Evolutionary conservation across 1,284 basidiomycete genomes (phyloP).

Genomic region (Rhodofomes roseus): DNA sequence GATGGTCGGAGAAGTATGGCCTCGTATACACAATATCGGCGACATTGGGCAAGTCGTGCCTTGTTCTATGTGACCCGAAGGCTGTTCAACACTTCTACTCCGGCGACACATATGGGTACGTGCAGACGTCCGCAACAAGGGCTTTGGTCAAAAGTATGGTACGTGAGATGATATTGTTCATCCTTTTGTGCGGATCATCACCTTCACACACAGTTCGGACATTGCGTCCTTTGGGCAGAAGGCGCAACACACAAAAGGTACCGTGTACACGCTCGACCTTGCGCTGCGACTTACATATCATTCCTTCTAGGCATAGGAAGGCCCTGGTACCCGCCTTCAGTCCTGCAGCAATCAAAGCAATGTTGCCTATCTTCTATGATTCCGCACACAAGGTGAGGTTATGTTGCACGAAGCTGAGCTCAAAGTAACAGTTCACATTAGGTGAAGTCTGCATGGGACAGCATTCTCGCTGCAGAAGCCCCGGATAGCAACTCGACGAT

Average conservation of each 20-base stretch:
- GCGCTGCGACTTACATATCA: conserved; percentile 29
- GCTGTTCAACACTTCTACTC: conserved; percentile 50
- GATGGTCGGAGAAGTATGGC: conserved; percentile 44
- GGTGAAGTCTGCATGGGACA: conserved; percentile 50
- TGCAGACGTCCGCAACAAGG: conserved; percentile 27
- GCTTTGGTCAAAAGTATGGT: conserved; percentile 36
- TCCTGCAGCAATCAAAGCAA: conserved; percentile 33
- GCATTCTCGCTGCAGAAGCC: conserved; percentile 33
- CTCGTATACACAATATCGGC: conserved; percentile 39
- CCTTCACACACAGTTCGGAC: conserved; percentile 50
- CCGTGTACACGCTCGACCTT: not conserved
- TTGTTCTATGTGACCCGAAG: conserved; percentile 51
- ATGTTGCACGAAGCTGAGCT: not conserved
- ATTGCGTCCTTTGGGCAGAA: conserved; percentile 46
- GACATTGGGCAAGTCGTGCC: conserved; percentile 34
- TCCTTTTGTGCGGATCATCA: no score
- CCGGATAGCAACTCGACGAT: not conserved
- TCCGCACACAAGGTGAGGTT: conserved; percentile 39
- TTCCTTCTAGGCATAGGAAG: conserved; percentile 35
- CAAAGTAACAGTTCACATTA: conserved; percentile 16
- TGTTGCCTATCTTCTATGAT: conserved; percentile 31
- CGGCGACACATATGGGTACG: conserved; percentile 46
- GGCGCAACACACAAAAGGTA: conserved; percentile 44
- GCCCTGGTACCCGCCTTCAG: conserved; percentile 38
- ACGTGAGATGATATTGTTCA: no score